Evolutionary conservation across 2,329 filamentous ascomycete species (phyloP).

Genomic region (Saccharata proteae): DNA sequence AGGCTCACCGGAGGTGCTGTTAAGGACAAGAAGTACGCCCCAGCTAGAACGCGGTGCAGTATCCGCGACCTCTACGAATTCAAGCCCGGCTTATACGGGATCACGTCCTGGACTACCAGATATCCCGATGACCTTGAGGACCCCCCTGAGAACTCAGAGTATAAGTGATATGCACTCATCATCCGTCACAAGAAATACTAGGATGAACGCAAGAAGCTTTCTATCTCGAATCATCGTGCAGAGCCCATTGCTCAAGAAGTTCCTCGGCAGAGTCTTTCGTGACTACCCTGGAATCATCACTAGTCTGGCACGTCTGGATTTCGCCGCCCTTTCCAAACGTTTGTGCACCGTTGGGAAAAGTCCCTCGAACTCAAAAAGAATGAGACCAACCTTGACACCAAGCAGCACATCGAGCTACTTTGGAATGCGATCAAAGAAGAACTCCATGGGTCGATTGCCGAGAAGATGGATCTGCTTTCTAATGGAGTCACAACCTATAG

Average conservation of each 20-base stretch:
- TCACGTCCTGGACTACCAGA: conserved; percentile 7
- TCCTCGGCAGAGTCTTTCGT: conserved; percentile 19
- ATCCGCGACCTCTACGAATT: conserved; percentile 7
- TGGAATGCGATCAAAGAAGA: conserved; percentile 10
- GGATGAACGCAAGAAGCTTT: conserved; percentile 11
- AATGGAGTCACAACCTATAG: conserved; percentile 12
- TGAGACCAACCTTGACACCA: conserved; percentile 1
- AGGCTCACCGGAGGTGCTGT: too few species aligned
- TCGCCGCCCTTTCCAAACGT: conserved; percentile 23
- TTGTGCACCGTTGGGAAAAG: conserved; percentile 23
- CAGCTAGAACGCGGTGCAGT: conserved; percentile 3
- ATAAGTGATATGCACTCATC: conserved; percentile 12
- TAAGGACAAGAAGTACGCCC: conserved; percentile 1
- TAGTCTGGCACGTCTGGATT: conserved; percentile 19
- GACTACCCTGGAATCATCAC: conserved; percentile 21
- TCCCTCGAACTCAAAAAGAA: conserved; percentile 14
- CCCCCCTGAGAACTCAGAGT: conserved; percentile 11
- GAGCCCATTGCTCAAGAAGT: conserved; percentile 20
- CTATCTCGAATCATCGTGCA: conserved; percentile 18
- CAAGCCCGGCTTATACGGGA: conserved; percentile 6
- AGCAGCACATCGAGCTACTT: conserved; percentile 9
- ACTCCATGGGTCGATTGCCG: conserved; percentile 8
- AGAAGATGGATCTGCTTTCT: conserved; percentile 12
- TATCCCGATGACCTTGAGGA: conserved; percentile 8
- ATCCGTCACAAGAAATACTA: conserved; percentile 13